Evolutionary conservation across 495 filamentous ascomycete species (phyloP), one percentile per base, ranked within the genome.

Genomic region (Letharia columbiana): DNA sequence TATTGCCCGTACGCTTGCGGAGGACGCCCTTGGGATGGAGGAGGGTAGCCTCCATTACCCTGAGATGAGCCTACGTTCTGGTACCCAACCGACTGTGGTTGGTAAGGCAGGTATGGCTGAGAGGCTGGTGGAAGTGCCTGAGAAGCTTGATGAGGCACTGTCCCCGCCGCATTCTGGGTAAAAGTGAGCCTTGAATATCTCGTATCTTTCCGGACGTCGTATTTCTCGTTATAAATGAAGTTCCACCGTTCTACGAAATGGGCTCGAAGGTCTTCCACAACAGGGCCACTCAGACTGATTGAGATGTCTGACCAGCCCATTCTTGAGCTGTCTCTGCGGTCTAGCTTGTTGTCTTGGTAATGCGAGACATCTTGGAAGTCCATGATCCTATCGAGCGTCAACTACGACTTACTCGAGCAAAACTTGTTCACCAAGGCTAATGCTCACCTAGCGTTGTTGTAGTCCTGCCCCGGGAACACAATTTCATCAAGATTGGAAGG

Each of bases 171-270:
- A 37, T 71, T 68, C 44, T 70, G 61, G 49, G 68, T 71, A 13
- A 79, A 69, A 7, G 76, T 72, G 31, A 94, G 76, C 50, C 73
- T 79, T 10, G 73, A 69, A 69, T 92, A 96, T 63, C 88, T 82
- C 17, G 78, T 73, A 31, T 87, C 77, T 60, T 89, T 82, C 28
- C 86, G 82, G 39, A 83, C 80, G 64, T 80, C 76, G 72, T 98
- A 98, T 75, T 96, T 98, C 59, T 86, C 82, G 60, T 86, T 80
- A 65, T 86, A 96, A 64, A 98, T 94, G 73, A 89, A 96, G 76
- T 96, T 96, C 92, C 93, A 98, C 66, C 93, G 80, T 68, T 96
- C 86, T 17, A 86, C 81, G 71, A 98, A 98, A 71, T 96, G 91
- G 4, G 81, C 80, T 28, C 84, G 80, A 23, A 98, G 77, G 72